Evolutionary conservation across 352 stramenopile species (phyloP).

Genomic region (Phytopythium vexans): DNA sequence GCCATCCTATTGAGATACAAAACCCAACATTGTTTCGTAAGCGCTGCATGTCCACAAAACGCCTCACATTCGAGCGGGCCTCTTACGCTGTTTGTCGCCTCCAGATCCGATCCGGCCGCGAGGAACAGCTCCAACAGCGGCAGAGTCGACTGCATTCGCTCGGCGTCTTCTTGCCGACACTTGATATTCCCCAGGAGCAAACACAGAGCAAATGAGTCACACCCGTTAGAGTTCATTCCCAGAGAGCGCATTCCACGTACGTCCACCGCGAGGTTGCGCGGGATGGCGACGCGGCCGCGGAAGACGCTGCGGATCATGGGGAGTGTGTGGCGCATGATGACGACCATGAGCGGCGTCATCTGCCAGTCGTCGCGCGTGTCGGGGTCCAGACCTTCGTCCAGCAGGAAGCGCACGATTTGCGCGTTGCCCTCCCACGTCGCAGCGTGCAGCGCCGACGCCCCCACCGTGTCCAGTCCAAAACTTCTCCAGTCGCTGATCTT

Average conservation of each 20-base stretch:
- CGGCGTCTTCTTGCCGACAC: slow-evolving; percentile 18
- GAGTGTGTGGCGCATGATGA: slow-evolving; percentile 19
- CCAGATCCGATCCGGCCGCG: slow-evolving; percentile 4
- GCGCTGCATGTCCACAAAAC: background rate
- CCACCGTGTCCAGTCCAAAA: slow-evolving; percentile 19
- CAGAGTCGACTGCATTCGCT: slow-evolving; percentile 3
- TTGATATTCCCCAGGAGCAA: slow-evolving; percentile 1
- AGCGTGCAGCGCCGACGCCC: slow-evolving; percentile 21
- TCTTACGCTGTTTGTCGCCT: slow-evolving; percentile 13
- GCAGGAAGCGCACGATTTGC: slow-evolving; percentile 15
- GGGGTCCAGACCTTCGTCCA: slow-evolving; percentile 16
- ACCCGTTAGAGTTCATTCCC: background rate
- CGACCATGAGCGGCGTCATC: slow-evolving; percentile 24
- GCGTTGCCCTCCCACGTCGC: slow-evolving; percentile 15
- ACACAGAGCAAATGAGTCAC: background rate
- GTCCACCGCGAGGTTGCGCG: slow-evolving; percentile 18
- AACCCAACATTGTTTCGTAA: background rate
- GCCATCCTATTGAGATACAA: slow-evolving; percentile 9
- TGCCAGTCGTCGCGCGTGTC: slow-evolving; percentile 12
- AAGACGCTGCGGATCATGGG: slow-evolving; percentile 23
- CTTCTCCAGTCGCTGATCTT: slow-evolving; percentile 14
- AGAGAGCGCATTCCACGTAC: slow-evolving; percentile 5
- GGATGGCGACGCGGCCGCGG: slow-evolving; percentile 8
- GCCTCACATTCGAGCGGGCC: background rate
- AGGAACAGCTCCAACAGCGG: slow-evolving; percentile 11